A percentile compares a stretch with the other conserved stretches of the same genome.
Evolutionary conservation across 2,329 filamentous ascomycete genomes (phyloP).

Genomic region (Apiospora rasikravindrae): DNA sequence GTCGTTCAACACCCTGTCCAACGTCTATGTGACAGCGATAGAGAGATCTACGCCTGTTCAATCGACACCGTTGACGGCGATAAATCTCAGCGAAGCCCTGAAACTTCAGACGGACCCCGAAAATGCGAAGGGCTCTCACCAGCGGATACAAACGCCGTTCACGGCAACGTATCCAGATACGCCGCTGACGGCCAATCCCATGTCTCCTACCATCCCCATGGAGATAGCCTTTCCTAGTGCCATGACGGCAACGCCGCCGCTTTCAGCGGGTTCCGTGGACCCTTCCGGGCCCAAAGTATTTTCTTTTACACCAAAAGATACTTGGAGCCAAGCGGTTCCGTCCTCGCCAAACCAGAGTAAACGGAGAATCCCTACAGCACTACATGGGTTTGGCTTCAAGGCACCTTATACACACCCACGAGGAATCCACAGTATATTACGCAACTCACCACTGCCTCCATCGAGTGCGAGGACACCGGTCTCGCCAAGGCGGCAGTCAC

Average conservation of each 20-base stretch:
- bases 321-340: constrained; percentile 30
- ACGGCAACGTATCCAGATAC: constrained; percentile 57
- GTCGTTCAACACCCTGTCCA: constrained; percentile 69
- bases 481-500: constrained; percentile 59
- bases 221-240: constrained; percentile 57
- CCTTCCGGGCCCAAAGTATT: constrained; percentile 48
- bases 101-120: constrained; percentile 44
- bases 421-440: constrained; percentile 66
- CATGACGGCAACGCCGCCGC: constrained; percentile 64
- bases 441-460: constrained; percentile 68
- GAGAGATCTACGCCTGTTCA: constrained; percentile 60
- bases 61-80: constrained; percentile 54
- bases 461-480: constrained; percentile 54
- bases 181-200: constrained; percentile 56
- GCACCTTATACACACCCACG: constrained; percentile 65
- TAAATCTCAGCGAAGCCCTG: constrained; percentile 48
- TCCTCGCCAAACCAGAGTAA: constrained; percentile 45
- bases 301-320: constrained; percentile 48
- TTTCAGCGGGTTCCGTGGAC: constrained; percentile 60
- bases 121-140: constrained; percentile 39
- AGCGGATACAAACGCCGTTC: constrained; percentile 49
- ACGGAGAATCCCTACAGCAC: constrained; percentile 43
- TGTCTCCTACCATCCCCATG: constrained; percentile 51
- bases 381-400: constrained; percentile 34
- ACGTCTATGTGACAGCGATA: constrained; percentile 67